Conservation (phyloP, 2,329 filamentous ascomycete genomes). For the Cladosporium sp. region DNA sequence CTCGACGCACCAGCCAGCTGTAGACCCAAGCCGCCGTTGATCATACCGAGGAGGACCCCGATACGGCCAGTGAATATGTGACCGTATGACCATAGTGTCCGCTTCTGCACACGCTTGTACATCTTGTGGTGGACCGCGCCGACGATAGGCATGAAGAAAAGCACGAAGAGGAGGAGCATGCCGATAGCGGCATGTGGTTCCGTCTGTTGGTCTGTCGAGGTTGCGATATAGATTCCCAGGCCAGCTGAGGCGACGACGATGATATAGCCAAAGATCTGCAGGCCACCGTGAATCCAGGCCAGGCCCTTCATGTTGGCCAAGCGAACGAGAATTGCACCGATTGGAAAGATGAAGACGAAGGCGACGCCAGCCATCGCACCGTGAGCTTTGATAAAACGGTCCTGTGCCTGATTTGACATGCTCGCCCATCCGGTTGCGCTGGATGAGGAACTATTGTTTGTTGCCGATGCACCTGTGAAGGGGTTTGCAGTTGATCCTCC, state of each 20-base stretch:
- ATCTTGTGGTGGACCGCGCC: constrained; percentile 39
- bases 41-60: constrained; percentile 8
- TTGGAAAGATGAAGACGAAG: constrained; percentile 43
- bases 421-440: constrained; percentile 2
- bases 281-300: constrained; percentile 40
- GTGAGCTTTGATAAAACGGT: constrained; percentile 30
- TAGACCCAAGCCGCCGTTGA: constrained; percentile 14
- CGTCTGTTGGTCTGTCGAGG: constrained; percentile 33
- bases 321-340: constrained; percentile 42
- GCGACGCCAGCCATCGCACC: constrained; percentile 41
- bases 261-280: constrained; percentile 47
- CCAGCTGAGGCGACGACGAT: constrained; percentile 48
- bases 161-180: constrained; percentile 43
- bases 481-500: constrained; percentile 46
- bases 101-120: neutral
- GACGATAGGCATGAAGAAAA: constrained; percentile 54
- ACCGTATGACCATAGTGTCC: constrained; percentile 3
- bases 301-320: constrained; percentile 39
- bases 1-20: constrained; percentile 13
- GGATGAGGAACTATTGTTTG: constrained; percentile 13
- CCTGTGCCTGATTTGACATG: constrained; percentile 1
- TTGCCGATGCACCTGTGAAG: constrained; percentile 27
- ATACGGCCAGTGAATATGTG: constrained; percentile 12
- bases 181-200: constrained; percentile 51
- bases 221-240: constrained; percentile 49